Percentiles rank a stretch among this genome's conserved stretches.
Evolutionary conservation across 345 rosid species (phyloP).

Genomic region (Angophora floribunda): DNA sequence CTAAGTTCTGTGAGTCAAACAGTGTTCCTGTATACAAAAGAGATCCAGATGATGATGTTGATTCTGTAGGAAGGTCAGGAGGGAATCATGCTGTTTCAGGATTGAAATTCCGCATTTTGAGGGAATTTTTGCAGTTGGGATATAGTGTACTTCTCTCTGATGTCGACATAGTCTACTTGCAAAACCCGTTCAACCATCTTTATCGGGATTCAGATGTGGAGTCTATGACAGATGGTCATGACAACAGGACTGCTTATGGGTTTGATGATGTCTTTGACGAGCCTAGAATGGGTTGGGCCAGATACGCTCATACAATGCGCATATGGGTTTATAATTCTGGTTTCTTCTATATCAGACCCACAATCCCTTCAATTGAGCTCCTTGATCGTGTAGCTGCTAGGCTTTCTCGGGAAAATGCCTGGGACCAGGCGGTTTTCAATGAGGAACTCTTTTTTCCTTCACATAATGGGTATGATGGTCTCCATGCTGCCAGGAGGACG

Average conservation of each 20-base stretch:
- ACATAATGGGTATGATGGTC: constrained; percentile 34
- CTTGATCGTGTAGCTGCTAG: constrained; percentile 37
- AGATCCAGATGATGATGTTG: constrained; percentile 21
- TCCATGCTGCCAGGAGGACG: constrained; percentile 33
- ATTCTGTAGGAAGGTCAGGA: constrained; percentile 23
- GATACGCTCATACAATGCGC: constrained; percentile 32
- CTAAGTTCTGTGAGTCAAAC: constrained; percentile 23
- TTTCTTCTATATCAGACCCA: constrained; percentile 37
- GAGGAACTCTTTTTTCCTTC: constrained; percentile 42
- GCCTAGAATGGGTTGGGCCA: constrained; percentile 41
- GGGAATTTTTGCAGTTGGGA: constrained; percentile 48
- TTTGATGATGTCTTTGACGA: constrained; percentile 30
- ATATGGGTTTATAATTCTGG: constrained; percentile 51
- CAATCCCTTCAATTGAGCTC: constrained; percentile 34
- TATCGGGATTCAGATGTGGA: constrained; percentile 40
- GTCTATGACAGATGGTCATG: constrained; percentile 40
- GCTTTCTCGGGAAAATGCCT: constrained; percentile 14
- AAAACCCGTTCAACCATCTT: constrained; percentile 38
- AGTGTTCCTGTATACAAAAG: constrained; percentile 33
- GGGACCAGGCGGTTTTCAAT: constrained; percentile 46
- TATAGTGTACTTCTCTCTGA: constrained; percentile 45
- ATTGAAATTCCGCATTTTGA: constrained; percentile 30
- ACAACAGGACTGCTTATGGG: constrained; percentile 35
- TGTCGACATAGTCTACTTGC: constrained; percentile 29
- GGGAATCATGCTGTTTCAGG: constrained; percentile 39